phyloP scores from a whole-genome alignment of 75 land plant genomes.

The Isoetes taiwanensis region DNA sequence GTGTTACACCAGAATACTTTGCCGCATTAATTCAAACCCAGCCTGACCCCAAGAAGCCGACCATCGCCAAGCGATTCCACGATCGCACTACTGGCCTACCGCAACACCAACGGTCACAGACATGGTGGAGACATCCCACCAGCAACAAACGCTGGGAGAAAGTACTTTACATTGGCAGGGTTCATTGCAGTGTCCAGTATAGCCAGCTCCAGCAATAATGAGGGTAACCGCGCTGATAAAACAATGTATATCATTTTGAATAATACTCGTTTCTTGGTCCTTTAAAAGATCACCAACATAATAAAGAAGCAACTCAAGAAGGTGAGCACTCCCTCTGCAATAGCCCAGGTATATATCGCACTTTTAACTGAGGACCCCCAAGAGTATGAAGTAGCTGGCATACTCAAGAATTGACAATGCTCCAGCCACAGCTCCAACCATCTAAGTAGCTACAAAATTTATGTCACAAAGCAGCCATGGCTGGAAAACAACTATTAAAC shows the following conservation, averaged over 20 bases:
- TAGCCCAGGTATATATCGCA: conserved; percentile 53
- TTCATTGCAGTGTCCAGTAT: conserved; percentile 94
- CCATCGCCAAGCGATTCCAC: background rate
- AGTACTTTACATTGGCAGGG: conserved; percentile 69
- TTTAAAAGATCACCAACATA: conserved; percentile 27
- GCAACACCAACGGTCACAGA: too few species aligned
- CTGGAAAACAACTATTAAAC: too few species aligned
- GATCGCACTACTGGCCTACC: background rate
- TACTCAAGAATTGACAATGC: conserved; percentile 49
- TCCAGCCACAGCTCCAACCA: conserved; percentile 54
- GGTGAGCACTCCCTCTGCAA: conserved; percentile 62
- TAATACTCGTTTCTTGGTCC: conserved; percentile 40
- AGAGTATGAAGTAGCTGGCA: conserved; percentile 47
- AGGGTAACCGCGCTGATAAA: conserved; percentile 34
- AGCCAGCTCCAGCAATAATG: conserved; percentile 41
- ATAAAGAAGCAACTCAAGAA: conserved; percentile 51
- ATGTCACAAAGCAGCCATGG: too few species aligned
- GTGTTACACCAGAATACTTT: too few species aligned
- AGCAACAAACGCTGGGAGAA: background rate
- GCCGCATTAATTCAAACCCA: too few species aligned
- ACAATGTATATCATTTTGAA: conserved; percentile 48
- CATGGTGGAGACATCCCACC: background rate
- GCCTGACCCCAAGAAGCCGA: background rate
- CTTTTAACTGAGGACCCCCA: conserved; percentile 62
- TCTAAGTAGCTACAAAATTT: too few species aligned